These are phyloP conservation scores for Nannizzia gypsea DNA, from an alignment of 2,329 filamentous ascomycete species.

Conservation along the genomic window DNA sequence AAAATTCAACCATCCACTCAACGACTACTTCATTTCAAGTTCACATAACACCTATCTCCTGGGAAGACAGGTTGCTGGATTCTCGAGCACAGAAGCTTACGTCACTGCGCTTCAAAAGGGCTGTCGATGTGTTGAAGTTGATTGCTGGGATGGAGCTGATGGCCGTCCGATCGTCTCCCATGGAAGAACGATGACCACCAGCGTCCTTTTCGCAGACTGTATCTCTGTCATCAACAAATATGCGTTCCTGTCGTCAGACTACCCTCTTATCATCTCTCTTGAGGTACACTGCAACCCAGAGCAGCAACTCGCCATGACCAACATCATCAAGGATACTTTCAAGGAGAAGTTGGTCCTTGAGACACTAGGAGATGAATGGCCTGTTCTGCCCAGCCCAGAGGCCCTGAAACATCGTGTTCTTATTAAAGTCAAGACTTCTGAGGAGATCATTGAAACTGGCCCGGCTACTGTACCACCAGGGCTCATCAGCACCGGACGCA, in stretches of 20 bases:
- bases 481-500: slow-evolving; percentile 25
- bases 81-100: slow-evolving; percentile 90
- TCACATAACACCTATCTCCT: slow-evolving; percentile 97
- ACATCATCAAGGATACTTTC: slow-evolving; percentile 76
- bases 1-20: slow-evolving; percentile 68
- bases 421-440: slow-evolving; percentile 73
- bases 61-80: slow-evolving; percentile 76
- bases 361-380: slow-evolving; percentile 56
- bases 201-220: slow-evolving; percentile 81
- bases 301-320: slow-evolving; percentile 80
- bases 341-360: slow-evolving; percentile 66
- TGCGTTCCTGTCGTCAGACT: slow-evolving; percentile 76
- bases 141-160: slow-evolving; percentile 92
- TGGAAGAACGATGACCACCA: slow-evolving; percentile 75
- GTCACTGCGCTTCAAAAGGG: slow-evolving; percentile 77
- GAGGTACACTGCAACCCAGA: slow-evolving; percentile 81
- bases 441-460: slow-evolving; percentile 26
- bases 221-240: slow-evolving; percentile 91
- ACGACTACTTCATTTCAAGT: slow-evolving; percentile 96
- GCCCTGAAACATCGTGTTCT: slow-evolving; percentile 73
- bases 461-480: slow-evolving; percentile 44
- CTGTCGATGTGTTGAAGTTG: slow-evolving; percentile 91
- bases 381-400: slow-evolving; percentile 69
- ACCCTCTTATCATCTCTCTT: slow-evolving; percentile 85
- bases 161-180: slow-evolving; percentile 84